These are phyloP conservation scores for Neoscytalidium dimidiatum DNA, from an alignment of 2,329 filamentous ascomycete genomes.

Conservation along the genomic window DNA sequence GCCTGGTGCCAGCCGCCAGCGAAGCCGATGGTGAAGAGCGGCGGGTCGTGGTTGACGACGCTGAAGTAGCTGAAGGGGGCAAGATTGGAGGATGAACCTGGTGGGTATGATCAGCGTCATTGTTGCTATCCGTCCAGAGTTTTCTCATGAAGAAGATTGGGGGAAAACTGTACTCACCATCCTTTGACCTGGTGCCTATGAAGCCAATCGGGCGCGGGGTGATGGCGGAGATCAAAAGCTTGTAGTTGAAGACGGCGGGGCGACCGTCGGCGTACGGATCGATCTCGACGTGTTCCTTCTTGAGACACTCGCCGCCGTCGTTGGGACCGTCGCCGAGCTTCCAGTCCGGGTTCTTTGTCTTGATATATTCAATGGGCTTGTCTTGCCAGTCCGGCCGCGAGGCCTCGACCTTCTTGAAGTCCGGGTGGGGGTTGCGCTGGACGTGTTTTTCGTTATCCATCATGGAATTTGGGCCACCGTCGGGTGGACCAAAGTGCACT, in stretches of 20 bases:
- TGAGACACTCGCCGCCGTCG: constrained; percentile 49
- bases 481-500: constrained; percentile 13
- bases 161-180: constrained; percentile 51
- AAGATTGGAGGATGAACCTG: constrained; percentile 63
- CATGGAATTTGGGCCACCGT: constrained; percentile 27
- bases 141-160: too few species aligned
- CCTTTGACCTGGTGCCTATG: constrained; percentile 58
- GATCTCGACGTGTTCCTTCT: constrained; percentile 70
- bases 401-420: constrained; percentile 73
- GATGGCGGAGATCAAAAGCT: constrained; percentile 81
- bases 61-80: constrained; percentile 89
- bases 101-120: not conserved
- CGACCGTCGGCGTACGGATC: constrained; percentile 76
- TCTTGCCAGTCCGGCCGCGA: constrained; percentile 63
- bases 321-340: constrained; percentile 67
- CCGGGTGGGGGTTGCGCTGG: constrained; percentile 68
- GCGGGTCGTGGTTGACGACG: constrained; percentile 82
- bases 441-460: constrained; percentile 48
- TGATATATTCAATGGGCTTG: constrained; percentile 57
- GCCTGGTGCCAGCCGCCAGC: constrained; percentile 58
- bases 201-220: constrained; percentile 79
- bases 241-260: constrained; percentile 76
- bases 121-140: too few species aligned
- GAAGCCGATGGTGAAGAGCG: constrained; percentile 71
- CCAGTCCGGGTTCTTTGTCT: constrained; percentile 68